Conservation (phyloP, 2,329 filamentous ascomycete species). For the Claviceps sp. region DNA sequence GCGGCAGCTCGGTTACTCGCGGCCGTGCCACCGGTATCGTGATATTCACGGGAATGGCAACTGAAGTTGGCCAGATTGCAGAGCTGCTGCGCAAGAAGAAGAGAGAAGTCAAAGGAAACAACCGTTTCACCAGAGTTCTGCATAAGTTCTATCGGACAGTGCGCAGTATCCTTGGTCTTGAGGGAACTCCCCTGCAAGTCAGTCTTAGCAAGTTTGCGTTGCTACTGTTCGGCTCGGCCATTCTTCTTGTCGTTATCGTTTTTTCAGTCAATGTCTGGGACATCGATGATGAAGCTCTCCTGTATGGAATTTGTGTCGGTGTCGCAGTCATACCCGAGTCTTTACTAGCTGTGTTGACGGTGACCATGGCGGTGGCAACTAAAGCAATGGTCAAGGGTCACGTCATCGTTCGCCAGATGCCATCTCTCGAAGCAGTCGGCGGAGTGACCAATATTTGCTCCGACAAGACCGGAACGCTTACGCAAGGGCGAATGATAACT, state of each 20-base stretch:
- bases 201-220: conserved; percentile 79
- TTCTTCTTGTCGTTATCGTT: conserved; percentile 46
- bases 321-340: conserved; percentile 54
- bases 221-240: conserved; percentile 59
- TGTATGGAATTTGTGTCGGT: conserved; percentile 47
- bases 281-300: conserved; percentile 41
- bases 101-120: conserved; percentile 25
- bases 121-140: conserved; percentile 30
- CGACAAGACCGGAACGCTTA: conserved; percentile 57
- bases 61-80: conserved; percentile 67
- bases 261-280: conserved; percentile 44
- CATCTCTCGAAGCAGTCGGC: conserved; percentile 52
- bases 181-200: conserved; percentile 73
- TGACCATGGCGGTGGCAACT: conserved; percentile 55
- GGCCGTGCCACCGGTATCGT: conserved; percentile 58
- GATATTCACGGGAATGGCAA: conserved; percentile 57
- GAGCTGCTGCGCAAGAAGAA: conserved; percentile 47
- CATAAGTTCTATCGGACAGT: conserved; percentile 28
- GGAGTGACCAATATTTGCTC: conserved; percentile 59
- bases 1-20: conserved; percentile 57
- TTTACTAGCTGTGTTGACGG: conserved; percentile 55
- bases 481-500: conserved; percentile 53
- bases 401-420: conserved; percentile 52
- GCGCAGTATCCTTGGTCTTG: conserved; percentile 47
- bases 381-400: conserved; percentile 51